Base-by-base conservation (phyloP, 306 rosid genomes). In the Cucurbita moschata region DNA sequence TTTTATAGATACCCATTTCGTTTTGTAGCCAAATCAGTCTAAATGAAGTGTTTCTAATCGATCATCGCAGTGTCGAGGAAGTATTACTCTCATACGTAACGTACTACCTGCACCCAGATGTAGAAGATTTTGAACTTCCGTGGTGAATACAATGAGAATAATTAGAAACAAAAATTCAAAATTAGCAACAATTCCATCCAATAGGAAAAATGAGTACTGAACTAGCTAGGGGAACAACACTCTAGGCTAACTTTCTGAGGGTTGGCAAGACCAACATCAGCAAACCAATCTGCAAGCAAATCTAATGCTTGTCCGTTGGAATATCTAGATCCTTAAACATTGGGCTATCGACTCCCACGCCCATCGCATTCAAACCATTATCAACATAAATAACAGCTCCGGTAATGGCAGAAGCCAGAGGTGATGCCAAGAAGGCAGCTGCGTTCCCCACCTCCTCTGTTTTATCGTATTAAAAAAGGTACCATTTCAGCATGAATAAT, bases 351-450 rank as follows among this genome's bases (percentile, higher is more conserved):
- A 93, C 96, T 75, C 96, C 96, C 1, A 93, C 98, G 9, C 96
- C 96, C 98, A 93, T 93, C 1, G 98, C 96, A 0, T 92, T 91
- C 78, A 92, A 81, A 18, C 98, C 98, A 52, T 92, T 92, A 82
- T 92, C 98, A 0, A 88, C 98, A 5, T 93, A 93, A 38, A 90
- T 70, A 23, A 90, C 81, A n/a, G 96, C 80, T 10, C 98, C 98
- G 0, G 98, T 92, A 69, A 92, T 90, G 42, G 96, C 98, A 7
- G 96, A 90, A 58, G 98, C 93, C 86, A 92, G 77, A 0, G 91
- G 93, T 38, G 96, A 92, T 75, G 89, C 86, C 81, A 92, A 83
- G 85, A 92, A 92, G 10, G 98, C 96, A 8, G 98, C 98, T 10
- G 91, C 55, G 78, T 90, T 88, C 43, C 96, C 98, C 40, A 92